These are phyloP conservation scores for Lachnellula cervina DNA, from an alignment of 2,329 filamentous ascomycete species.

Conservation along the genomic window DNA sequence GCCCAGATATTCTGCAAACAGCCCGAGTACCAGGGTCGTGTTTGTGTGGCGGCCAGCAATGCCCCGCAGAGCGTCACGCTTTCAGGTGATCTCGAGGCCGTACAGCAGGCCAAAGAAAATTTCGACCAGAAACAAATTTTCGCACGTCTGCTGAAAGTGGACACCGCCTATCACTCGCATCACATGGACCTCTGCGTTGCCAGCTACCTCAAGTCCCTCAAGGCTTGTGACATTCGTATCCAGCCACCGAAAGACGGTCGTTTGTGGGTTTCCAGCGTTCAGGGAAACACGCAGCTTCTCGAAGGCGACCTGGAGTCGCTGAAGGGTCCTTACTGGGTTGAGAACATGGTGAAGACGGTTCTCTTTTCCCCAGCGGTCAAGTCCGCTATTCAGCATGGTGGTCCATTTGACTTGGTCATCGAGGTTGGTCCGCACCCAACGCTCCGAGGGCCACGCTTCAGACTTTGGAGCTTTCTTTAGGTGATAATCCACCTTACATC, in stretches of 20 bases:
- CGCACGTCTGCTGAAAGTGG: slow-evolving; percentile 13
- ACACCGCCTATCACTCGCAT: slow-evolving; percentile 19
- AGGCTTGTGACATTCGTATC: slow-evolving; percentile 1
- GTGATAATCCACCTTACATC: background rate
- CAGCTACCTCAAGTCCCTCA: slow-evolving; percentile 10
- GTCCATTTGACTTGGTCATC: background rate
- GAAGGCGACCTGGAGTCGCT: background rate
- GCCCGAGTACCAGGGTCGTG: background rate
- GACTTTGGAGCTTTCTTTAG: too few relatives aligned
- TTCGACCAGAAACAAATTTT: slow-evolving; percentile 9
- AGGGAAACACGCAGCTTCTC: background rate
- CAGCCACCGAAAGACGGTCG: background rate
- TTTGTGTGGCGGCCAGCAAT: slow-evolving; percentile 30
- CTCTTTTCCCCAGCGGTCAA: background rate
- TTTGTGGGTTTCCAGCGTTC: background rate
- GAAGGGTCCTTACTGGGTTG: background rate
- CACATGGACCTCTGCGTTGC: slow-evolving; percentile 17
- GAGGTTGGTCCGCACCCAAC: slow-evolving; percentile 33
- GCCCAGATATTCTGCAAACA: slow-evolving; percentile 6
- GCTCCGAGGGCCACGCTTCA: slow-evolving; percentile 24
- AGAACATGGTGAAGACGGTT: background rate
- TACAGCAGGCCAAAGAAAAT: background rate
- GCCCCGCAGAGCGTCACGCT: slow-evolving; percentile 18
- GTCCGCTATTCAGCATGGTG: background rate
- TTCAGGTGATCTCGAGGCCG: slow-evolving; percentile 19